Conservation (phyloP, 148 eudicot genomes). For the Fagopyrum homotropicum region DNA sequence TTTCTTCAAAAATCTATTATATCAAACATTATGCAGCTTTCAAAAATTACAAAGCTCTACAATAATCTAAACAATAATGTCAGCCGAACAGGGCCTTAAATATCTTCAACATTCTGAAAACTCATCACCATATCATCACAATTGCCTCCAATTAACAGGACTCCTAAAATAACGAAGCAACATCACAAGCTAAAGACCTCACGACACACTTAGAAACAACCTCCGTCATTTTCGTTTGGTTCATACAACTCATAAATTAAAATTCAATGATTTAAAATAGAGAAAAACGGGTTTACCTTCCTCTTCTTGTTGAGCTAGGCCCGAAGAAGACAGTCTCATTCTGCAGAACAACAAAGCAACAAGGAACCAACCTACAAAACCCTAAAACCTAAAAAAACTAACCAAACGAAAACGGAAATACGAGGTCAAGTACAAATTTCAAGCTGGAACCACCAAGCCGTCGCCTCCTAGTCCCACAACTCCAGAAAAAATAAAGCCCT, state of each 20-base stretch:
- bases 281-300: constrained; percentile 20
- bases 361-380: background rate
- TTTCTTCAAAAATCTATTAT: too few species aligned
- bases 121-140: background rate
- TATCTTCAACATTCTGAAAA: background rate
- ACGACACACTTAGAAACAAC: background rate
- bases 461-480: background rate
- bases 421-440: background rate
- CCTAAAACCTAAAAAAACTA: constrained; percentile 5
- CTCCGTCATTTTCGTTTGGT: constrained; percentile 5
- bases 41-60: too few species aligned
- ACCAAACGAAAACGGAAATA: background rate
- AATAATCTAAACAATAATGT: too few species aligned
- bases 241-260: background rate
- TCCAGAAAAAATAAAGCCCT: background rate
- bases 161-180: background rate
- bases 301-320: constrained; percentile 32
- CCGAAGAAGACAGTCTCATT: constrained; percentile 33
- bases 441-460: constrained; percentile 5
- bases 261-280: background rate
- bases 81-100: background rate
- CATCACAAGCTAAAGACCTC: background rate
- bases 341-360: constrained; percentile 19
- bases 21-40: too few species aligned
- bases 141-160: background rate